These are phyloP conservation scores for Cyclotella sp. DNA, from an alignment of 108 stramenopile genomes.

Conservation along the genomic window DNA sequence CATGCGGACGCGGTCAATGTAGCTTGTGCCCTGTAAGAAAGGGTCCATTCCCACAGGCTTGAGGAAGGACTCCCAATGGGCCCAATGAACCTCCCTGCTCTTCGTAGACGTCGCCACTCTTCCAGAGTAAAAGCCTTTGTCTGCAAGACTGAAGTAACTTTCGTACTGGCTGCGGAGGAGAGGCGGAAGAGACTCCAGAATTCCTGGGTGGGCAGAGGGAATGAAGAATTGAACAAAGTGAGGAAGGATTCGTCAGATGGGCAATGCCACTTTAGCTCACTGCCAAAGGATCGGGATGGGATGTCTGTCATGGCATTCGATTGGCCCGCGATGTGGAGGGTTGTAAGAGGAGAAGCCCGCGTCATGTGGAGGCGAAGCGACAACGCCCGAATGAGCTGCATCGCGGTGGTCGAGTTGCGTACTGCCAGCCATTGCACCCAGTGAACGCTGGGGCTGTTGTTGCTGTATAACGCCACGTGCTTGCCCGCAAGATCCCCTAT, in stretches of 20 bases:
- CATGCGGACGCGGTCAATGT: background rate
- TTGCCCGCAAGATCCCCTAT: background rate
- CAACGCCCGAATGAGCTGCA: conserved; percentile 5
- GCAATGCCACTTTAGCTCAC: background rate
- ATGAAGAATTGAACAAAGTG: background rate
- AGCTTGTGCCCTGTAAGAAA: conserved; percentile 4
- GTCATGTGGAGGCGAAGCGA: background rate
- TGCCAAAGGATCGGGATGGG: conserved; percentile 15
- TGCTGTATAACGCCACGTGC: conserved; percentile 2
- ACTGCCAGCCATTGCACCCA: background rate
- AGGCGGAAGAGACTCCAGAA: conserved; percentile 13
- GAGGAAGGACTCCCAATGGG: background rate
- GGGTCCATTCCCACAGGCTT: conserved; percentile 23
- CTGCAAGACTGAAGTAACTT: background rate
- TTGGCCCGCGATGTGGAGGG: background rate
- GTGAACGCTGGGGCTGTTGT: background rate
- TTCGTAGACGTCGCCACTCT: conserved; percentile 16
- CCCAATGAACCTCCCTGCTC: conserved; percentile 2
- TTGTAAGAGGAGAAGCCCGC: conserved; percentile 1
- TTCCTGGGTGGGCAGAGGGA: conserved; percentile 5
- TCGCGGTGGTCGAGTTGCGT: background rate
- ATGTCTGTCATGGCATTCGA: conserved; percentile 8
- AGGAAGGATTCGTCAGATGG: background rate
- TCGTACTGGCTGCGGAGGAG: background rate
- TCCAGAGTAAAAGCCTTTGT: conserved; percentile 11